Percentiles rank a stretch among this genome's conserved stretches.
Conservation (phyloP, 805 yeast genomes). For the Cephaloascus fragrans region DNA sequence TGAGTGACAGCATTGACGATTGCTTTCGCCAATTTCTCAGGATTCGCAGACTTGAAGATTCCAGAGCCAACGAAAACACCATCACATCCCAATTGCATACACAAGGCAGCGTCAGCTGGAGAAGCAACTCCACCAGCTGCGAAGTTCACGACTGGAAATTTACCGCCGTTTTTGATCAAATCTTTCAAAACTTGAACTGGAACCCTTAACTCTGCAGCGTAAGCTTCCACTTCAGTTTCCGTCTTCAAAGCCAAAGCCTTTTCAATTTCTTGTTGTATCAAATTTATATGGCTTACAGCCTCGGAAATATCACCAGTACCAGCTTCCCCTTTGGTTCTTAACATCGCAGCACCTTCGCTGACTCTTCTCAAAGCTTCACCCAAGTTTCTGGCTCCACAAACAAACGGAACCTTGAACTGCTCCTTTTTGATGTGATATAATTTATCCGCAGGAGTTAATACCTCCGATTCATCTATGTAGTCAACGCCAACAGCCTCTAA, state of each 20-base stretch:
- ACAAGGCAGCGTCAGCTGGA: conserved; percentile 79
- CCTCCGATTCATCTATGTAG: conserved; percentile 80
- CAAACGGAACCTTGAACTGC: conserved; percentile 63
- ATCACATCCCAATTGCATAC: conserved; percentile 75
- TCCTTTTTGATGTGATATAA: conserved; percentile 50
- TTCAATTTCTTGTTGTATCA: conserved; percentile 47
- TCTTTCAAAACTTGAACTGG: conserved; percentile 43
- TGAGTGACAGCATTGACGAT: conserved; percentile 73
- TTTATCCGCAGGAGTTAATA: conserved; percentile 75
- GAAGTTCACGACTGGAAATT: conserved; percentile 74
- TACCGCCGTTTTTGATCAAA: conserved; percentile 41
- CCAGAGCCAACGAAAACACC: conserved; percentile 77
- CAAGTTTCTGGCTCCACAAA: conserved; percentile 73
- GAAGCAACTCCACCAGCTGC: conserved; percentile 89
- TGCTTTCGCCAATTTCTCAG: conserved; percentile 66
- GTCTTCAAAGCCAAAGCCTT: conserved; percentile 27
- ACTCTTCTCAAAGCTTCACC: conserved; percentile 78
- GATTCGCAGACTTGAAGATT: conserved; percentile 65
- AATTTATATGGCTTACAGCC: conserved; percentile 66
- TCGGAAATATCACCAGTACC: conserved; percentile 84
- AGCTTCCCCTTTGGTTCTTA: conserved; percentile 82
- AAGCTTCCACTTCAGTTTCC: conserved; percentile 34
- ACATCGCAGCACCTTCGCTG: conserved; percentile 80
- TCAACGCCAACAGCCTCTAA: conserved; percentile 65
- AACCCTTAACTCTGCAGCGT: conserved; percentile 52